phyloP scores from a whole-genome alignment of 805 yeast species.

The Candida incommunis region DNA sequence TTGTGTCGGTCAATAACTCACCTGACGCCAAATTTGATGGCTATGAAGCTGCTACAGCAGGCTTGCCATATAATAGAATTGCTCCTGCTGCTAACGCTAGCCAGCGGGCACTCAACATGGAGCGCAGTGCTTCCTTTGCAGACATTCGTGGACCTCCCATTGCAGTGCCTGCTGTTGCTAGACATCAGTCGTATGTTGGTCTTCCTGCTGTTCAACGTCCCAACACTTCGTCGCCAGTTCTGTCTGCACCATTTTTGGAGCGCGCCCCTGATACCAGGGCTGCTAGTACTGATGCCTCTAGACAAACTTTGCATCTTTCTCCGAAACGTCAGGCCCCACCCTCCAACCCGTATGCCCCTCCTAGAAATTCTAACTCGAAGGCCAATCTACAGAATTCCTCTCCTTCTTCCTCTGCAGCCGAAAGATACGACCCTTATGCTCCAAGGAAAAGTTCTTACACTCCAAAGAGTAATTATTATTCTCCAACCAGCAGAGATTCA shows the following conservation, averaged over 20 bases:
- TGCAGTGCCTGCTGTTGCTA: constrained; percentile 1
- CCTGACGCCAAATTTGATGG: constrained; percentile 41
- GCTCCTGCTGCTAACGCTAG: constrained; percentile 22
- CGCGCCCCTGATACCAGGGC: neutral
- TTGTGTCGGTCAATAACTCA: constrained; percentile 15
- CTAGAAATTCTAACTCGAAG: neutral
- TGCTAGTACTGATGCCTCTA: neutral
- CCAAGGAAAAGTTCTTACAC: neutral
- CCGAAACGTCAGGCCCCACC: neutral
- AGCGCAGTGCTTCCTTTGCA: constrained; percentile 14
- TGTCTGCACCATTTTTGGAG: neutral
- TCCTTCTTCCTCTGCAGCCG: neutral
- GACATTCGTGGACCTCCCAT: constrained; percentile 2
- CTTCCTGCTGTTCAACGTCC: neutral
- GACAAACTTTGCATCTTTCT: neutral
- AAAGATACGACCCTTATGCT: neutral
- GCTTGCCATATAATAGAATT: constrained; percentile 25
- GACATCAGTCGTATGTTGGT: neutral
- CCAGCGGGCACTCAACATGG: too few relatives aligned
- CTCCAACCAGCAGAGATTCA: constrained; percentile 1
- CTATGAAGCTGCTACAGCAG: constrained; percentile 54
- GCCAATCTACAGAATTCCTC: neutral
- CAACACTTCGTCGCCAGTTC: constrained; percentile 1
- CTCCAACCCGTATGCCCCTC: constrained; percentile 4
- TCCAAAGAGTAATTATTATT: neutral